Evolutionary conservation across 2,329 filamentous ascomycete species (phyloP), one percentile per base, ranked within the genome.

Genomic region (Fonsecaea nubica): DNA sequence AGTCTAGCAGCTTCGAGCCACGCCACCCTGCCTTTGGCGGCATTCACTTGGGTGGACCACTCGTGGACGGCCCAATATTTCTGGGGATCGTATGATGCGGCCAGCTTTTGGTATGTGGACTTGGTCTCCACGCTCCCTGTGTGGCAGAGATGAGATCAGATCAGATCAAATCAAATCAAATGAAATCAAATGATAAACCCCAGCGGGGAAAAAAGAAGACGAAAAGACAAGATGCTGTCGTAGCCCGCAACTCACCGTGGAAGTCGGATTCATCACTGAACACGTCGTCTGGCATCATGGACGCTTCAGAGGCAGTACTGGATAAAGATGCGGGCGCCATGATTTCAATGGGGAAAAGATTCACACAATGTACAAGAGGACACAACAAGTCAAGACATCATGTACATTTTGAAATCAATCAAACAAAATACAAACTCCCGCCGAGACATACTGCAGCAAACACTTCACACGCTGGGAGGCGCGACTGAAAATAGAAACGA

Each of bases 111-210:
- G 0, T 90, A 81, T 1, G 76, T 74, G 18, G 76, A 73, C 58
- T 83, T 80, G 32, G 82, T 80, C 6, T 83, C 76, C 8, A 85
- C 80, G 63, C 87, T 84, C 59, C 89, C 89, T 91, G 70, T 15
- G 52, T n/a, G 4, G 32, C 8, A 13, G 40, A 45, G 15, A 18
- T 30, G 53, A 21, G 3, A 9, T 30, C 12, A 55, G 53, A 25
- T 55, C 32, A 38, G 53, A n/a, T n/a, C n/a, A n/a, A n/a, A n/a
- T n/a, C n/a, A n/a, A n/a, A n/a, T n/a, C n/a, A n/a, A n/a, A n/a
- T n/a, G n/a, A 25, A 25, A 18, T 45, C 5, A 18, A 6, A 32
- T 32, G 30, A 32, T 32, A 32, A 32, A 32, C 30, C 30, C 30
- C 30, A 4, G 30, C 30, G 30, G 30, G 1, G 5, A 32, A 32